Evolutionary conservation across 345 rosid genomes (phyloP).

Genomic region (Geranium rotundifolium): DNA sequence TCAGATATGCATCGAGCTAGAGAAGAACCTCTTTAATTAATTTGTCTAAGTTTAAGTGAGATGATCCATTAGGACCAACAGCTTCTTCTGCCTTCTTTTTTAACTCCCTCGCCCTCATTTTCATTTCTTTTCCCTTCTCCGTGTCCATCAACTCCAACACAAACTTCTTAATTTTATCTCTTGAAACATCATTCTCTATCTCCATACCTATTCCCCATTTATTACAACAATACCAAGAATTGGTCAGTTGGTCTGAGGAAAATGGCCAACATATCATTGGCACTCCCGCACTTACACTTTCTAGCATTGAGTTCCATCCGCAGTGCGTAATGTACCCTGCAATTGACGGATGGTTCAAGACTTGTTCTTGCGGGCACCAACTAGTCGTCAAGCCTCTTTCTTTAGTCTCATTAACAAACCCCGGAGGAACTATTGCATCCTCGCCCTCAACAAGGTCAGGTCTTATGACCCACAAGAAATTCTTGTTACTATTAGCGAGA

Average conservation of each 20-base stretch:
- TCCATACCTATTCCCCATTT: constrained; percentile 62
- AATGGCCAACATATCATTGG: constrained; percentile 75
- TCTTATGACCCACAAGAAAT: constrained; percentile 39
- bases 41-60: constrained; percentile 7
- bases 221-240: constrained; percentile 43
- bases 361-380: constrained; percentile 43
- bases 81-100: constrained; percentile 11
- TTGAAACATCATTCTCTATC: constrained; percentile 10
- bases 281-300: constrained; percentile 44
- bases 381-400: constrained; percentile 14
- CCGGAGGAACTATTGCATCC: constrained; percentile 1
- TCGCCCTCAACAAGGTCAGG: constrained; percentile 8
- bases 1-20: not conserved
- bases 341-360: constrained; percentile 31
- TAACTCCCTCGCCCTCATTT: constrained; percentile 8
- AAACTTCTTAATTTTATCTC: constrained; percentile 10
- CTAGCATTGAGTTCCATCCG: constrained; percentile 79
- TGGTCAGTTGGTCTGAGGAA: constrained; percentile 46
- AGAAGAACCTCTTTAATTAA: constrained; percentile 7
- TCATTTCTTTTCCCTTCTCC: constrained; percentile 7
- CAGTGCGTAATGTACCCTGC: constrained; percentile 59
- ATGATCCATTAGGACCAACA: constrained; percentile 4
- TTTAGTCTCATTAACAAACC: constrained; percentile 14
- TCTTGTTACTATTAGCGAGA: constrained; percentile 20
- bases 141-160: too few relatives aligned